These are phyloP conservation scores for Suillus placidus DNA, from an alignment of 768 basidiomycete species.

Conservation along the genomic window DNA sequence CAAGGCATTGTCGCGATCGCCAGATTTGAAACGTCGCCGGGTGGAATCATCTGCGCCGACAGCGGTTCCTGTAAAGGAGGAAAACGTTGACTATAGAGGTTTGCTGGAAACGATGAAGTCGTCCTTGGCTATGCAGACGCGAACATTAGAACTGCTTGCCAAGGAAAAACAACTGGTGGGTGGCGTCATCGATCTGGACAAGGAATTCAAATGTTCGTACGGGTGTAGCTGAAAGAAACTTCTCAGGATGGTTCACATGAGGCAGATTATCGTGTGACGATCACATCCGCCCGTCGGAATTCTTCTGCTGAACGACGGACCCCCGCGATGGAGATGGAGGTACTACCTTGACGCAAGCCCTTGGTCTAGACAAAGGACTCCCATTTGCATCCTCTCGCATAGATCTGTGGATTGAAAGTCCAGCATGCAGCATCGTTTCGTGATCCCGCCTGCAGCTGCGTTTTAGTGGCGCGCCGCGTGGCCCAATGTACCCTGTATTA, in stretches of 20 bases:
- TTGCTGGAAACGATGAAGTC: constrained; percentile 49
- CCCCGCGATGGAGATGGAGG: not conserved
- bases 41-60: constrained; percentile 17
- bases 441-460: constrained; percentile 3
- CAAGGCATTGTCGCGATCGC: not conserved
- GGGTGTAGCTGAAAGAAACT: constrained; percentile 20
- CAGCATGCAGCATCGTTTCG: constrained; percentile 4
- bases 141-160: constrained; percentile 43
- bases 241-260: constrained; percentile 20
- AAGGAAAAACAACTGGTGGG: constrained; percentile 53
- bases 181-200: not conserved
- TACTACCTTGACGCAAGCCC: not conserved
- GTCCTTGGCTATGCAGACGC: constrained; percentile 52
- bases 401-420: not conserved
- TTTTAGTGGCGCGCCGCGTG: constrained; percentile 2
- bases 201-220: not conserved
- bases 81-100: constrained; percentile 30
- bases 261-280: constrained; percentile 13
- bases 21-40: constrained; percentile 19
- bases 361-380: not conserved
- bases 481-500: constrained; percentile 5
- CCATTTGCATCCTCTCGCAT: not conserved
- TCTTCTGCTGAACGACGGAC: constrained; percentile 9
- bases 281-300: constrained; percentile 20
- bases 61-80: constrained; percentile 20